A percentile compares a stretch with the other conserved stretches of the same genome.
Conservation (phyloP, 73 alveolate species). For the Paramecium tetraurelia region DNA sequence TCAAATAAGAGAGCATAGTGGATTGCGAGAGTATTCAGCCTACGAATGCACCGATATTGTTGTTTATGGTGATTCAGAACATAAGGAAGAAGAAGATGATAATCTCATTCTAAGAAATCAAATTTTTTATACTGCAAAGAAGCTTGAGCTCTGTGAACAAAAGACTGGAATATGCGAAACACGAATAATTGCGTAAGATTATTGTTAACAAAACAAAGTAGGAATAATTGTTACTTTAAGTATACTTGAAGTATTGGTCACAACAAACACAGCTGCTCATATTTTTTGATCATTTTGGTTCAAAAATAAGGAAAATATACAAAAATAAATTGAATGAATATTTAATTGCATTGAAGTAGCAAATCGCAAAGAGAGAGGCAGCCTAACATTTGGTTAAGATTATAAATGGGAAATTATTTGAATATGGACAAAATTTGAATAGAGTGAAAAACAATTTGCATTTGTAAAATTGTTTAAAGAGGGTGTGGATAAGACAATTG, state of each 20-base stretch:
- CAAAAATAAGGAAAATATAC: neutral
- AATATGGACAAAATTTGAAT: neutral
- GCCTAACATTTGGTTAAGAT: neutral
- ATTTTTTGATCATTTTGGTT: neutral
- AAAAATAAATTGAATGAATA: neutral
- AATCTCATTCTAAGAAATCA: constrained; percentile 1
- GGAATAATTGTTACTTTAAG: neutral
- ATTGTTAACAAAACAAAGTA: neutral
- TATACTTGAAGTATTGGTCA: neutral
- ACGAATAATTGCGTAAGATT: neutral
- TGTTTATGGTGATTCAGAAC: neutral
- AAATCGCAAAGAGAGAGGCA: neutral
- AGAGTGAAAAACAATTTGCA: neutral
- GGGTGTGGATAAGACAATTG: neutral
- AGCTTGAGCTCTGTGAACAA: neutral
- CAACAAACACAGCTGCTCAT: neutral
- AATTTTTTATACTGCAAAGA: neutral
- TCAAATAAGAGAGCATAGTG: neutral
- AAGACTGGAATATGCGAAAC: neutral
- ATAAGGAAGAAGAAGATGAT: neutral
- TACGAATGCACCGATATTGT: neutral
- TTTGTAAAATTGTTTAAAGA: neutral
- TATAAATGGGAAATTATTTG: neutral
- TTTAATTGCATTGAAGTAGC: neutral
- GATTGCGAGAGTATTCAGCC: neutral